Percentiles rank a stretch among this genome's conserved stretches.
Evolutionary conservation across 805 yeast species (phyloP).

Genomic region (Saccharomycopsis sp.): DNA sequence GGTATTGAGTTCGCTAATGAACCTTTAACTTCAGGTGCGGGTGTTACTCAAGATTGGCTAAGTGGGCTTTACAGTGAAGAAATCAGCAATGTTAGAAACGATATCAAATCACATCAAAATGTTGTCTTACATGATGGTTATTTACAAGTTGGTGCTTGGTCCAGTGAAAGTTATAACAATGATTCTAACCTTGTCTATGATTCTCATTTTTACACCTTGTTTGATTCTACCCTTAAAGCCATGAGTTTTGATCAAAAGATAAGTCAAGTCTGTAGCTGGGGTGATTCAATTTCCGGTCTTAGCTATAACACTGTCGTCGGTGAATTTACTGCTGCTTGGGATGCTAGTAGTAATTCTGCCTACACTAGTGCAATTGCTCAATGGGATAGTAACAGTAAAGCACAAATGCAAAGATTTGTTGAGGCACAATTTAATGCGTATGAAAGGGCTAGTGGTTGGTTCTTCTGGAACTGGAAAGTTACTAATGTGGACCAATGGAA

Average conservation of each 20-base stretch:
- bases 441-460: conserved; percentile 44
- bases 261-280: conserved; percentile 9
- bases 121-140: conserved; percentile 65
- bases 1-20: conserved; percentile 69
- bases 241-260: conserved; percentile 7
- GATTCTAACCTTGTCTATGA: conserved; percentile 6
- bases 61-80: conserved; percentile 37
- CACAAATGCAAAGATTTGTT: conserved; percentile 42
- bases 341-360: not conserved
- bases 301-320: conserved; percentile 2
- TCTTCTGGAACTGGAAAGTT: conserved; percentile 67
- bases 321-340: conserved; percentile 12
- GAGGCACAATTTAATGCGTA: conserved; percentile 55
- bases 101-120: conserved; percentile 31
- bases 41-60: conserved; percentile 36
- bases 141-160: conserved; percentile 47
- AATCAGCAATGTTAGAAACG: conserved; percentile 36
- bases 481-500: conserved; percentile 64
- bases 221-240: conserved; percentile 1
- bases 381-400: conserved; percentile 38
- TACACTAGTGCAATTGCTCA: conserved; percentile 28
- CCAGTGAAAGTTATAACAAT: conserved; percentile 24
- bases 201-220: conserved; percentile 9
- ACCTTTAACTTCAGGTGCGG: conserved; percentile 51
- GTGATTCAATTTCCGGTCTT: conserved; percentile 1